Evolutionary conservation across 176 grass and related monocot genomes (phyloP), one percentile per base, ranked within the genome.

Genomic region (Leersia perrieri): DNA sequence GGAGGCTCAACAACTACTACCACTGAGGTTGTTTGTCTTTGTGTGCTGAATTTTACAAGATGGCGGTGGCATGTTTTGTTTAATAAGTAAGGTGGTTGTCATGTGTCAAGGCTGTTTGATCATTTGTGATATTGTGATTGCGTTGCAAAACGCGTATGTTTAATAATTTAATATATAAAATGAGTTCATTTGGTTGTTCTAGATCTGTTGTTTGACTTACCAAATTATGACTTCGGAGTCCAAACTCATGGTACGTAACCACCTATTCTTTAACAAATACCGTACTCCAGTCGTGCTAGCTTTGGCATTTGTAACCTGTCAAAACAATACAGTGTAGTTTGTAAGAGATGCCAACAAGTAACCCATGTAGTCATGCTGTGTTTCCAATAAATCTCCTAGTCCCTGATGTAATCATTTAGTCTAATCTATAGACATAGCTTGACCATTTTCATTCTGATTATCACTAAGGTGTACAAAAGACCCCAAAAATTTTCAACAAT

Each of bases 1-100:
- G 96, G 84, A 93, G 31, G 62, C 61, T 94, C 38, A 98, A 97
- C 80, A 77, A 83, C 25, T 14, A 83, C 25, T 14, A 34, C 40
- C 77, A 81, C 62, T 87, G 75, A 84, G 76, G 33, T 47, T 72
- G 57, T 35, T 58, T n/a, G n/a, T n/a, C n/a, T n/a, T 58, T 23
- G 72, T 77, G 58, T 73, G 66, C 35, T 89, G 83, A 60, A 71
- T 58, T 31, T 44, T 72, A 42, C 42, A 30, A 77, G 83, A 63
- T 72, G 72, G 65, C 51, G 82, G 72, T 31, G 58, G 26, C 25
- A 49, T 73, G n/a, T 86, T 86, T 85, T 86, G 73, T 73, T 72
- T 35, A 31, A 89, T 89, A 89, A 89, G 76, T 61, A 68, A 76
- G 70, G 6, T 55, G 70, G 18, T 68, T 75, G 64, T 84, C 35